Conservation (phyloP, 2,329 filamentous ascomycete species). For the Sporothrix curviconia region DNA sequence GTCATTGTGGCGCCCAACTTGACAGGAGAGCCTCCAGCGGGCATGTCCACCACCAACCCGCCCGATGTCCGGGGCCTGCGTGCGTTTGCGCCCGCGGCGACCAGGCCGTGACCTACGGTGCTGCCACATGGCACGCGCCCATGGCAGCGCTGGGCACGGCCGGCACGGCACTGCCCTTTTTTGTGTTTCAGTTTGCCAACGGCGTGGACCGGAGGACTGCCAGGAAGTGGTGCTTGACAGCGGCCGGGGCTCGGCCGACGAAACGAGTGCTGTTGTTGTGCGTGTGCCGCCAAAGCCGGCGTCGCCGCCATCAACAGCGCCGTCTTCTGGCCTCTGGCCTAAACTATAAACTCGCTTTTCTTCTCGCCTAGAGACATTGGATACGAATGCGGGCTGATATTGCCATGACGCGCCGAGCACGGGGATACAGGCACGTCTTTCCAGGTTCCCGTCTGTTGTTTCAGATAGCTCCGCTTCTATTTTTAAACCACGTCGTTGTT, state of each 20-base stretch:
- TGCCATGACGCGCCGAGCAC: not conserved
- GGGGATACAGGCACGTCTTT: too few relatives aligned
- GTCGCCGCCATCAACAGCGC: not conserved
- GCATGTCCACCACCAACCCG: slow-evolving; percentile 34
- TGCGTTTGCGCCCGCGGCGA: slow-evolving; percentile 73
- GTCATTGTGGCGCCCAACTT: slow-evolving; percentile 83
- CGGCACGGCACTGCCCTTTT: slow-evolving; percentile 65
- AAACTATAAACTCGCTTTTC: not conserved
- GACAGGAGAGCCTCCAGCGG: slow-evolving; percentile 25
- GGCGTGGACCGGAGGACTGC: slow-evolving; percentile 78
- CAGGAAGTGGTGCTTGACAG: slow-evolving; percentile 59
- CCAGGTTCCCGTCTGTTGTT: too few relatives aligned
- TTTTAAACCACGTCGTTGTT: too few relatives aligned
- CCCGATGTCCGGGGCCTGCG: slow-evolving; percentile 65
- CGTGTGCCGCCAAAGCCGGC: slow-evolving; percentile 1
- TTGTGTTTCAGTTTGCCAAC: slow-evolving; percentile 85
- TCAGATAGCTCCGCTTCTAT: too few relatives aligned
- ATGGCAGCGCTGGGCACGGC: slow-evolving; percentile 74
- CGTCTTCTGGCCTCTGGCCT: slow-evolving; percentile 2
- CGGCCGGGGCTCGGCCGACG: not conserved
- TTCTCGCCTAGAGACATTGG: too few relatives aligned
- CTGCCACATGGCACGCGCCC: slow-evolving; percentile 91
- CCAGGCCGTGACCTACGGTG: slow-evolving; percentile 86
- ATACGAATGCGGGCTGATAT: not conserved
- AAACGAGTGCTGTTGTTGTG: slow-evolving; percentile 9